Base-by-base conservation (phyloP, 345 rosid genomes). In the Eucalyptus cloeziana region DNA sequence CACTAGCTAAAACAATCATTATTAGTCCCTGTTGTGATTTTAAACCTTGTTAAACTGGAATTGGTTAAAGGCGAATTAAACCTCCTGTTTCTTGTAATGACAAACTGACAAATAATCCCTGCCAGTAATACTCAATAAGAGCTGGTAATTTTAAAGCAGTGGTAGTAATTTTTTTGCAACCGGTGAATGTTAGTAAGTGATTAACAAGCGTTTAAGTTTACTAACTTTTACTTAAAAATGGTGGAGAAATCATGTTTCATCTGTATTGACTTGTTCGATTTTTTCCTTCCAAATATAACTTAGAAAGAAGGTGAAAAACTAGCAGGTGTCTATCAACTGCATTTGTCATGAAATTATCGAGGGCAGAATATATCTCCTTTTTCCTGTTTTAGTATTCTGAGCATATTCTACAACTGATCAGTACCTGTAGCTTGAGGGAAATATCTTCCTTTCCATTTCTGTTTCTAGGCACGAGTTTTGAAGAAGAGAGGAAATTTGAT, bases 401-500 rank as follows among this genome's bases (percentile, higher is more conserved):
- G 44, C 80, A 33, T 33, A 69, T 33, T 69, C 80, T 33, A 22
- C 2, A 0, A 17, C 1, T 69, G 86, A 40, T 44, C 37, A 85
- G 44, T 50, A 0, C 27, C 67, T 13, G 62, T 19, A 88, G 87
- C 86, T 88, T 87, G 87, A 50, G 44, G 44, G 31, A 58, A 45
- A 58, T 60, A 24, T 54, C 79, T 37, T 80, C n/a, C 25, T 33
- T 33, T 69, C 13, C 25, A 33, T 69, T 69, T 33, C 45, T 50
- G 3, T 21, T 88, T 37, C 69, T 40, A 88, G 71, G 62, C 86
- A 51, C 62, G 81, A n/a, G 33, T 50, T 14, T 17, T 88, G 49
- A 88, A 88, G 60, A 45, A 89, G 62, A 71, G 58, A 17, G 88
- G 86, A 51, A 71, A 40, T 51, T 30, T 86, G 56, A 89, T 86